Evolutionary conservation across 2,329 filamentous ascomycete species (phyloP).

Genomic region (Phyllosticta citrichinensis): DNA sequence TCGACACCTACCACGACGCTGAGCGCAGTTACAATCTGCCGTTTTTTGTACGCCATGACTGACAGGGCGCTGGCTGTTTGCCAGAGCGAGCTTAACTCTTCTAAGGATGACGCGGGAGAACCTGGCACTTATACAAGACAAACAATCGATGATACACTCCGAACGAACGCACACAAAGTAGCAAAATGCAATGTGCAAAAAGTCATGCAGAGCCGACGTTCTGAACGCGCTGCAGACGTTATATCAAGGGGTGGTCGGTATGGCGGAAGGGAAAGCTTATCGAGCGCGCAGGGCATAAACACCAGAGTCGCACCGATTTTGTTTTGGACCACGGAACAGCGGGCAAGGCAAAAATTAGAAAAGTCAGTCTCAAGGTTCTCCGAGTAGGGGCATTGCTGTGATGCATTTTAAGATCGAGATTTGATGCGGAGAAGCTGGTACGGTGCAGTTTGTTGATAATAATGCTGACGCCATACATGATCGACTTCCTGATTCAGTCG

Average conservation of each 20-base stretch:
- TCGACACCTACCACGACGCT: constrained; percentile 2
- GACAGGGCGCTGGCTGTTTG: neutral
- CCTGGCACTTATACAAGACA: neutral
- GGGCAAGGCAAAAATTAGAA: neutral
- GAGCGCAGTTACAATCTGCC: constrained; percentile 2
- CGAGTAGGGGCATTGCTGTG: neutral
- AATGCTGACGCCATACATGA: neutral
- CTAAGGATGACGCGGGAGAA: neutral
- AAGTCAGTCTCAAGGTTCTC: neutral
- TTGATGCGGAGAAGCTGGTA: neutral
- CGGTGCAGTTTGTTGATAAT: neutral
- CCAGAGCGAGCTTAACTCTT: neutral
- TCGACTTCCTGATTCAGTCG: neutral
- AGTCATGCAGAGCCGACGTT: neutral
- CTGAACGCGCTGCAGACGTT: neutral
- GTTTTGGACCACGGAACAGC: neutral
- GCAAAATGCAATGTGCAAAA: neutral
- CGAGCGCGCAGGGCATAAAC: neutral
- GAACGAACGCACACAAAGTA: neutral
- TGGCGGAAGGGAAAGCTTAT: neutral
- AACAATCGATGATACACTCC: neutral
- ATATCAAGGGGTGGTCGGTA: neutral
- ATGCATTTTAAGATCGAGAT: neutral
- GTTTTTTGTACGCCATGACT: constrained; percentile 4
- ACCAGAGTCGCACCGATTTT: neutral